Base-by-base conservation (phyloP, 768 basidiomycete genomes). In the Pleurotus sapidus region DNA sequence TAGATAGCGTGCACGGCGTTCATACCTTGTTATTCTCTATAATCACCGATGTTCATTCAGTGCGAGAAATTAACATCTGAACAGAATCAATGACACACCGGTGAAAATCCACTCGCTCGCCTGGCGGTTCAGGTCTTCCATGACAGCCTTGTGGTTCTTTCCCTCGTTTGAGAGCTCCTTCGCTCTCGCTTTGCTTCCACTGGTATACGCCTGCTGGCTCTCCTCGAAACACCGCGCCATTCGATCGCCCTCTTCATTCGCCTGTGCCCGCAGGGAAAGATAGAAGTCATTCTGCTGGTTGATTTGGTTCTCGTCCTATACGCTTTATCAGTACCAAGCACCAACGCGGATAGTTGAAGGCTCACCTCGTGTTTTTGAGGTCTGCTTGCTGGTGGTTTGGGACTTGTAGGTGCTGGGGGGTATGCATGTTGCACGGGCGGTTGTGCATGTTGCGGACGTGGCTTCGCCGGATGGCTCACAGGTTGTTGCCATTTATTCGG, bases 101-200 rank as follows among this genome's bases (percentile, higher is more conserved):
- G 75, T 70, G 70, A 87, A 98, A 60, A 98, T 95, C 90, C 91
- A 96, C 49, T 87, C 83, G 58, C 87, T 85, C 1, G 95, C 96
- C 68, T 95, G 73, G 58, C 79, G 79, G 68, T 98, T 94, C 59
- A 93, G 70, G 48, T 79, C 69, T 60, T 89, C 86, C 88, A 95
- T 95, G 65, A 83, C 80, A 4, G 76, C 70, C 69, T 91, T 83
- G 68, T 95, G 91, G 40, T 76, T 75, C 68, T 93, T 92, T 15
- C 94, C 95, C 68, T 93, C 64, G 57, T 84, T 82, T 15, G 88
- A 91, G 20, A 97, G 78, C 49, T 89, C 77, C 71, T 98, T 95
- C 18, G 95, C 95, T 30, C 73, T 72, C 0, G 84, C 91, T 11
- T 91, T 87, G 61, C 97, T 85, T 2, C 89, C 83, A 1, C 76